Evolutionary conservation across 1,284 basidiomycete genomes (phyloP).

Genomic region (Papiliotrema laurentii): DNA sequence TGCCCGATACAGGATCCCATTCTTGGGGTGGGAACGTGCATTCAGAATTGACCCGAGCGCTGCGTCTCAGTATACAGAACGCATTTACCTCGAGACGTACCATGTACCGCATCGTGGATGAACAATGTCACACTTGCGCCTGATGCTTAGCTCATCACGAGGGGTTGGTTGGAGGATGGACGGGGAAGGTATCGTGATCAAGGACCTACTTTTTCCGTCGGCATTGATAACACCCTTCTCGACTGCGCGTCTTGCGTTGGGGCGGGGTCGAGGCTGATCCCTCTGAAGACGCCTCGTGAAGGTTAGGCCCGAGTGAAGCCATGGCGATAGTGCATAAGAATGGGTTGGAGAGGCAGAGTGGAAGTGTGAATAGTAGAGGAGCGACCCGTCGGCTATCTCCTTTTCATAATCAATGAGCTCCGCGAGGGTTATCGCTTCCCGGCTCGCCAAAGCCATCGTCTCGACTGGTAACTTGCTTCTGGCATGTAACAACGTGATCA

Average conservation of each 20-base stretch:
- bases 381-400: too few species aligned
- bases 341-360: too few species aligned
- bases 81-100: background rate
- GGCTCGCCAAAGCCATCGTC: too few species aligned
- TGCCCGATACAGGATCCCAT: background rate
- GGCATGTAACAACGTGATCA: too few species aligned
- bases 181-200: background rate
- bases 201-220: background rate
- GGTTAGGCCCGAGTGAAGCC: too few species aligned
- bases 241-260: background rate
- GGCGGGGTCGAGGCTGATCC: too few species aligned
- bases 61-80: background rate
- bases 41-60: background rate
- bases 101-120: background rate
- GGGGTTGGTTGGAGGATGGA: background rate
- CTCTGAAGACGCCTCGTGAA: too few species aligned
- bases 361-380: too few species aligned
- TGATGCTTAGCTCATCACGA: background rate
- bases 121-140: background rate
- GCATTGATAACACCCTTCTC: conserved; percentile 3
- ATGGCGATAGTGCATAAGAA: too few species aligned
- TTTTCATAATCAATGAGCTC: too few species aligned
- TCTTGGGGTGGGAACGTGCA: conserved; percentile 1
- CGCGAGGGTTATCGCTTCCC: too few species aligned
- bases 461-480: too few species aligned